Percentiles rank a stretch among this genome's conserved stretches.
Conservation (phyloP, 2,329 filamentous ascomycete species). For the Thielaviopsis populi region DNA sequence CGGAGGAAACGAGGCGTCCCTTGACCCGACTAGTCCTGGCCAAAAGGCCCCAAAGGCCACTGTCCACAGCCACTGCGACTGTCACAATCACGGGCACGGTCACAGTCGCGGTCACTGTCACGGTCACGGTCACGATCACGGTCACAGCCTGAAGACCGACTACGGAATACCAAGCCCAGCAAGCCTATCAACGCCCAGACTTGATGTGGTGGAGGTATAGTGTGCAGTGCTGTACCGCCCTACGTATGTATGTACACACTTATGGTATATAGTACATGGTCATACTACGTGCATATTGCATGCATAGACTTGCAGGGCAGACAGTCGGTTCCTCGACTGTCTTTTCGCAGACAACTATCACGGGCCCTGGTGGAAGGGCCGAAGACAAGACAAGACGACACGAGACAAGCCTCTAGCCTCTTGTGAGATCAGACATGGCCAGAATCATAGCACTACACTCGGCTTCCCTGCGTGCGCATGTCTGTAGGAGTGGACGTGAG, state of each 20-base stretch:
- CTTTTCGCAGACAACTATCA: background rate
- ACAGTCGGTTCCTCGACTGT: background rate
- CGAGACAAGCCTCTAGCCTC: background rate
- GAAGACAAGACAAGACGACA: background rate
- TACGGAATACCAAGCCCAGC: background rate
- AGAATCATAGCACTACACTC: background rate
- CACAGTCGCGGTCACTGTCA: background rate
- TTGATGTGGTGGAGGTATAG: background rate
- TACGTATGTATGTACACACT: no score
- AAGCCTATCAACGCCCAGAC: background rate
- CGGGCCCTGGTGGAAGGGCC: constrained; percentile 1
- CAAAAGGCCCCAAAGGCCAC: background rate
- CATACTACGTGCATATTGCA: background rate
- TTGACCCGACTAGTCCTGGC: background rate
- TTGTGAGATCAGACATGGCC: background rate
- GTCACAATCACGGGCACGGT: background rate
- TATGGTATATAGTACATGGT: background rate
- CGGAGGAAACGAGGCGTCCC: background rate
- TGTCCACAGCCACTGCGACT: background rate
- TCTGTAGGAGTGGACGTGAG: background rate
- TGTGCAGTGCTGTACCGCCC: no score
- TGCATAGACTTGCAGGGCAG: background rate
- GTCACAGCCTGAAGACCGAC: background rate
- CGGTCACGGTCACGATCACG: background rate
- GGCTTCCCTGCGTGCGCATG: background rate